Base-by-base conservation (phyloP, 2,329 filamentous ascomycete genomes). In the Calonectria leucothoes region DNA sequence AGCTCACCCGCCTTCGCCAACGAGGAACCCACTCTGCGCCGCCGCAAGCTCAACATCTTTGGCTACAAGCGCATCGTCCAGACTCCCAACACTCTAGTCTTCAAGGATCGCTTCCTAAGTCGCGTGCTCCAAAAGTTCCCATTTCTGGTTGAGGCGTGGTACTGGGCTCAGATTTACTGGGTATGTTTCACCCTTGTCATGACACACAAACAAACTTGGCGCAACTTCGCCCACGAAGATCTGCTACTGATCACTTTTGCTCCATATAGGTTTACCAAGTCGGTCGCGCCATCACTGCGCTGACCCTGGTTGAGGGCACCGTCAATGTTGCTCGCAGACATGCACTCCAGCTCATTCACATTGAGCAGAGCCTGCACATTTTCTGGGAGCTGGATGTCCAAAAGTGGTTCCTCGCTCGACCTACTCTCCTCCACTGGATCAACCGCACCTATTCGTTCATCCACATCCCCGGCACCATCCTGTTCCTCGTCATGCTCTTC, bases 91-190 rank as follows among this genome's bases (percentile, higher is more conserved):
- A 83, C 82, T 4, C 71, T 79, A 17, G 75, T 82, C 51, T 83
- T 83, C 70, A 78, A 82, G 67, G 82, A 83, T 65, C 79, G 82
- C 17, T 65, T 82, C 17, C 64, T 80, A 11, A 83, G 82, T 70
- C 88, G 93, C 6, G 77, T 95, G 42, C 87, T 95, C 17, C 87
- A 87, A 71, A 92, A 90, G 80, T 91, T 94, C 76, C 93, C 94
- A 0, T 95, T 95, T 81, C 82, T 95, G 33, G 91, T 92, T 1
- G 94, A 95, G 83, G 92, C 90, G 49, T 95, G 93, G 93, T 95
- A 95, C 79, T 95, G 93, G 93, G 91, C 91, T 3, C 84, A 94
- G 75, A 92, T 95, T 65, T 95, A 95, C 85, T 95, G 93, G 93
- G 93, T 94, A 88, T 42, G 70, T 64, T 48, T 64, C 20, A n/a